Evolutionary conservation across 176 grass and related monocot species (phyloP).

Genomic region (Bothriochloa decipiens): DNA sequence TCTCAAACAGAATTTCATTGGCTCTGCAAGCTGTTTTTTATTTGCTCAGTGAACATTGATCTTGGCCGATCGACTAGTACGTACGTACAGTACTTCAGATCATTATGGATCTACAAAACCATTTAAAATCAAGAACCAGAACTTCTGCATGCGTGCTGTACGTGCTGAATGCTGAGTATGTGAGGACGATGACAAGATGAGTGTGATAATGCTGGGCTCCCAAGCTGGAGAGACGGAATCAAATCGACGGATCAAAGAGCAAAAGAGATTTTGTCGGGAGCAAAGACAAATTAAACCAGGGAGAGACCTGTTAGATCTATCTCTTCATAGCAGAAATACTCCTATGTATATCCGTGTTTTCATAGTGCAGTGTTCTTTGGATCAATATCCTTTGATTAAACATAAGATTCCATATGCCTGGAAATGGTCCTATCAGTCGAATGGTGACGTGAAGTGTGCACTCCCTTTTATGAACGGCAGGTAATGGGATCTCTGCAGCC

Average conservation of each 20-base stretch:
- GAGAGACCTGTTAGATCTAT: slow-evolving; percentile 23
- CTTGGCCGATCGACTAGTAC: background rate
- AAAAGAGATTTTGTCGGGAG: slow-evolving; percentile 50
- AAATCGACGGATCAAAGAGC: slow-evolving; percentile 46
- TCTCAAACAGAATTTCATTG: slow-evolving; percentile 32
- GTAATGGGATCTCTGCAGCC: slow-evolving; percentile 21
- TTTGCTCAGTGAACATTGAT: background rate
- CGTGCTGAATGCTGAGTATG: slow-evolving; percentile 20
- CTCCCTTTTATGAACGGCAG: background rate
- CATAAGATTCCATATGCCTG: slow-evolving; percentile 51
- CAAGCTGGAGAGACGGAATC: slow-evolving; percentile 35
- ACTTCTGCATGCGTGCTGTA: background rate
- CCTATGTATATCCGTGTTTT: background rate
- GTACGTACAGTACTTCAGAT: too few species aligned
- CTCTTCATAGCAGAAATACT: slow-evolving; percentile 11
- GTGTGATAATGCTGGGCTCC: background rate
- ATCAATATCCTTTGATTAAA: slow-evolving; percentile 35
- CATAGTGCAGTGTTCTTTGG: slow-evolving; percentile 7
- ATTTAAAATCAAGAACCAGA: background rate
- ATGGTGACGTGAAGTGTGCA: background rate
- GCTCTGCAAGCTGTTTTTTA: background rate
- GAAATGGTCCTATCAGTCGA: slow-evolving; percentile 18
- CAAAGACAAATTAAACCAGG: slow-evolving; percentile 31
- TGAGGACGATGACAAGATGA: slow-evolving; percentile 10
- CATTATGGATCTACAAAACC: background rate